Evolutionary conservation across 257 asterid genomes (phyloP), one percentile per base, ranked within the genome.

Genomic region (Voacanga thouarsii): DNA sequence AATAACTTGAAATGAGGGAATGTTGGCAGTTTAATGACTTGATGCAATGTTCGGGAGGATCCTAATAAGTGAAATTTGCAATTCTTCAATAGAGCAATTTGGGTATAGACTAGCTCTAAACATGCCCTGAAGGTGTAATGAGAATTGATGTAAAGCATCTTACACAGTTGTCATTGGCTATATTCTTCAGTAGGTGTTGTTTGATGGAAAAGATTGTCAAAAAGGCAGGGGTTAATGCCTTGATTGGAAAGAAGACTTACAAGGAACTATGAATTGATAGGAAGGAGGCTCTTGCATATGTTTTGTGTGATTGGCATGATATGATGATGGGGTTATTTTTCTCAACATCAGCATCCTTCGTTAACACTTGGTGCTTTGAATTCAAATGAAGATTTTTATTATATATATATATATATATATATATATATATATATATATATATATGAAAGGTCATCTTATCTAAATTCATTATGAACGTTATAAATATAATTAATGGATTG

Each of bases 261-360:
- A n/a, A 63, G 14, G 43, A 61, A 63, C 14, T 63, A 0, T 63
- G 69, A 63, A 30, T 24, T 30, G 6, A 57, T 1, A 9, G 21
- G 9, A 23, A 14, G 69, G 43, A 63, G 39, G 44, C 44, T 30
- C 6, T 57, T 61, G 43, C 69, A 30, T 63, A 23, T 63, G 23
- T 28, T 61, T 28, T 63, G 69, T 63, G 69, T 63, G 44, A 30
- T 63, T 63, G 59, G 16, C 59, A 53, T 53, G 59, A 63, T 63
- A n/a, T 63, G 18, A 30, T 63, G 44, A 21, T 30, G 69, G 21
- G 23, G 69, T 16, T 30, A 12, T 26, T 1, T 63, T 28, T 12
- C 4, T 3, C 19, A 24, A 3, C 4, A 2, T 0, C n/a, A n/a
- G n/a, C n/a, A n/a, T n/a, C n/a, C n/a, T n/a, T n/a, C n/a, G n/a